Base-by-base conservation (phyloP, 2,329 filamentous ascomycete species). In the Aaosphaeria arxii region DNA sequence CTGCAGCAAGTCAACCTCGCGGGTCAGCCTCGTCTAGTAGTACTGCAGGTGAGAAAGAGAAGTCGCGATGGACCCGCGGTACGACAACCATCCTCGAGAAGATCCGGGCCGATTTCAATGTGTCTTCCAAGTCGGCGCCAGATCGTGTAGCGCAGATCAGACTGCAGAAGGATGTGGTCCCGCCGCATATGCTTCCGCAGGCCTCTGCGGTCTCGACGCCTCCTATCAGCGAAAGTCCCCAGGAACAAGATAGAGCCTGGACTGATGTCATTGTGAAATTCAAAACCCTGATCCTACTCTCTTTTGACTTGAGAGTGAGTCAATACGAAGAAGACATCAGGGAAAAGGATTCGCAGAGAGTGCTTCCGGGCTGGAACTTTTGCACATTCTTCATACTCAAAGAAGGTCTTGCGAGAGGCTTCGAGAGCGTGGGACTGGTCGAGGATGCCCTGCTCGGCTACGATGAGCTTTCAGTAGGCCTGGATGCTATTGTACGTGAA, bases 301-400 rank as follows among this genome's bases (percentile, higher is more conserved):
- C 91, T 1, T 99, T 99, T 65, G 92, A 97, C 71, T 79, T 86
- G 58, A 84, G 94, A 6, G 94, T 99, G 1, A 85, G 83, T 17
- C 92, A 97, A 62, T 99, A 99, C 67, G 94, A 99, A 70, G 91
- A 96, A 50, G 94, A 99, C 58, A 96, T 99, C 57, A 88, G 89
- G 53, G 94, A 96, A 69, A 94, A 91, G 63, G 92, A 97, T 59
- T 82, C 86, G 0, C 91, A 97, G 67, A 82, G 92, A 42, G 85
- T 78, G 32, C 74, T 99, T 13, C 94, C 94, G 0, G 94, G 94
- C 0, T 99, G 94, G 94, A 99, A 99, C 64, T 99, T 99, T 66
- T 97, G 94, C 71, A 99, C 94, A 0, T 99, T 99, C 67, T 99
- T 99, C 67, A 91, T 99, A 11, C 78, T 99, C 6, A 99, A 99